Percentiles rank a stretch among this genome's conserved stretches.
Evolutionary conservation across 345 rosid genomes (phyloP).

Genomic region (Camelina neglecta): DNA sequence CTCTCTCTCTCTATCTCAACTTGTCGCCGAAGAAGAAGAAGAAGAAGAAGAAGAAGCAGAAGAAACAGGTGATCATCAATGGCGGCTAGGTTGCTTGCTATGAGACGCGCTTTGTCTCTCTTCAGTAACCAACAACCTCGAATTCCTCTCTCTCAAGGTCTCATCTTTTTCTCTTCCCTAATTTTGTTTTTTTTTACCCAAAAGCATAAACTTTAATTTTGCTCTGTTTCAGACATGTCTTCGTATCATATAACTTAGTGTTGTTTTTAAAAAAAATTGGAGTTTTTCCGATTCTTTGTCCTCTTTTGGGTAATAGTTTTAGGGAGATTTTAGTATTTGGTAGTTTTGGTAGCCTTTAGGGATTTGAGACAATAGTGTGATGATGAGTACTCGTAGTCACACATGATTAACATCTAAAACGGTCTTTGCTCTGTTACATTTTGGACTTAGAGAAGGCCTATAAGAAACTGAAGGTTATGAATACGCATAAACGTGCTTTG

Average conservation of each 20-base stretch:
- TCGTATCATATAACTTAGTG: too few species aligned
- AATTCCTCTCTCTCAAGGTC: conserved; percentile 40
- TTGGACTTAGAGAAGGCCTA: background rate
- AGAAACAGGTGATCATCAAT: conserved; percentile 18
- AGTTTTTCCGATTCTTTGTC: background rate
- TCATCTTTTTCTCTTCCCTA: conserved; percentile 19
- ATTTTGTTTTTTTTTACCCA: too few species aligned
- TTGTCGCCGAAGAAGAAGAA: conserved; percentile 26
- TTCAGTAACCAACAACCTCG: conserved; percentile 35
- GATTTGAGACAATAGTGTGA: background rate
- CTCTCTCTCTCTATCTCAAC: background rate
- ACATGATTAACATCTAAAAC: background rate
- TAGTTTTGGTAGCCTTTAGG: conserved; percentile 2
- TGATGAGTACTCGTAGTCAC: background rate
- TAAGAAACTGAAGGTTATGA: conserved; percentile 8
- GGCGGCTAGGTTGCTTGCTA: conserved; percentile 44
- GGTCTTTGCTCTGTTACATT: background rate
- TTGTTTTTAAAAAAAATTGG: background rate
- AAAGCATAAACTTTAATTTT: background rate
- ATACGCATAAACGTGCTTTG: background rate
- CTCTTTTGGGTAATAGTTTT: background rate
- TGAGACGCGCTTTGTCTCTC: conserved; percentile 44
- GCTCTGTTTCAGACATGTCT: background rate
- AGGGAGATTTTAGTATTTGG: conserved; percentile 5
- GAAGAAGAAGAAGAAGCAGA: background rate